A percentile compares a stretch with the other conserved stretches of the same genome.
Conservation (phyloP, 202 grass and related monocot species). For the Setaria viridis region DNA sequence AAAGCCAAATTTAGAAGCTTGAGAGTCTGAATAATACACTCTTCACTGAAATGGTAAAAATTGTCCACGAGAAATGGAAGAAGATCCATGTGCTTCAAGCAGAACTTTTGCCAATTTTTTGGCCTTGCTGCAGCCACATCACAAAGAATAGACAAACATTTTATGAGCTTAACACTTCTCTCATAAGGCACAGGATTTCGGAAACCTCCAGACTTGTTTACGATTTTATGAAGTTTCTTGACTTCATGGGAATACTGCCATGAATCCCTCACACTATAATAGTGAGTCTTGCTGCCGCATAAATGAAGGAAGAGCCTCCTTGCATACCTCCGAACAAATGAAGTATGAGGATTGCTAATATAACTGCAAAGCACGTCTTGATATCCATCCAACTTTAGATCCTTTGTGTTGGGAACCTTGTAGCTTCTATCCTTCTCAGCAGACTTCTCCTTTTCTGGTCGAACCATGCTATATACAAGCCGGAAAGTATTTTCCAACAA, state of each 20-base stretch:
- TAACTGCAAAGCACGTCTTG: conserved; percentile 98
- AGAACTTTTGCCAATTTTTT: conserved; percentile 99
- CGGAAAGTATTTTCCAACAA: conserved; percentile 94
- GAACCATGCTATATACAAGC: conserved; percentile 97
- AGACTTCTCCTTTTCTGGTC: conserved; percentile 94
- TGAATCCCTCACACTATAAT: conserved; percentile 90
- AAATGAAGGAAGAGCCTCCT: conserved; percentile 99
- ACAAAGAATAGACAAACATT: conserved; percentile 81
- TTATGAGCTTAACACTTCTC: conserved; percentile 96
- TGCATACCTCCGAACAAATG: conserved; percentile 92
- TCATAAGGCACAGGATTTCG: conserved; percentile 93
- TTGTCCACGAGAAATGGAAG: conserved; percentile 87
- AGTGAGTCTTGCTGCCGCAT: conserved; percentile 95
- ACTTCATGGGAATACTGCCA: conserved; percentile 96
- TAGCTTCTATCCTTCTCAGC: conserved; percentile 82
- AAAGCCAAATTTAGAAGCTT: conserved; percentile 96
- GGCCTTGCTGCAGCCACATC: conserved; percentile 91
- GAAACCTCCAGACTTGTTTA: conserved; percentile 92
- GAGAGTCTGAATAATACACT: conserved; percentile 91
- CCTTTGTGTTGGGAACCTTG: conserved; percentile 69
- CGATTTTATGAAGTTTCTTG: conserved; percentile 82
- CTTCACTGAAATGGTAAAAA: conserved; percentile 93
- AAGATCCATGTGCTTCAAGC: conserved; percentile 86
- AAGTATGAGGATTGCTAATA: conserved; percentile 98
- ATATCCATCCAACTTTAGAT: conserved; percentile 96